Evolutionary conservation across 352 stramenopile genomes (phyloP).

Genomic region (Phytopythium kandeliae): DNA sequence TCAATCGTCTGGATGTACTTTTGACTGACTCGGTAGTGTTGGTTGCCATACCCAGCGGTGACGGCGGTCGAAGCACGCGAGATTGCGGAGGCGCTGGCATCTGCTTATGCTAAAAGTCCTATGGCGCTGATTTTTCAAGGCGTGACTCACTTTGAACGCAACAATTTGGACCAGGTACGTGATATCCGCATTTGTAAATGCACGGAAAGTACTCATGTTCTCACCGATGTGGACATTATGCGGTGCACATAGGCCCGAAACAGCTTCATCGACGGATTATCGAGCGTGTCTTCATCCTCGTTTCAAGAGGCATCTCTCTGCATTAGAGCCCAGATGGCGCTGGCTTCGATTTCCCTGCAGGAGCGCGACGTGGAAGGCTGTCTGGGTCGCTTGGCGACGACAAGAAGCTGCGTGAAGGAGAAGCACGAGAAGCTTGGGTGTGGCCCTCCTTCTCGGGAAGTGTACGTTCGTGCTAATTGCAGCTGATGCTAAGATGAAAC

Average conservation of each 20-base stretch:
- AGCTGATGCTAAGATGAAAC: background rate
- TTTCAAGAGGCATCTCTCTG: slow-evolving; percentile 64
- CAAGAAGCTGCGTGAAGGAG: slow-evolving; percentile 31
- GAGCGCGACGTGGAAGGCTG: slow-evolving; percentile 56
- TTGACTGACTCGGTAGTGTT: background rate
- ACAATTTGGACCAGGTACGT: slow-evolving; percentile 24
- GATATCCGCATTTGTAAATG: background rate
- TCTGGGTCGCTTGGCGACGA: slow-evolving; percentile 38
- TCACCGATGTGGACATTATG: background rate
- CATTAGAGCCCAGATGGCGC: slow-evolving; percentile 44
- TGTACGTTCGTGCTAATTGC: slow-evolving; percentile 27
- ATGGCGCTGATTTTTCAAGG: slow-evolving; percentile 49
- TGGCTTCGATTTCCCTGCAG: slow-evolving; percentile 38
- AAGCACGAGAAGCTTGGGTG: slow-evolving; percentile 40
- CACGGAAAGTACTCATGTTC: background rate
- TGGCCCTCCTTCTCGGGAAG: slow-evolving; percentile 14
- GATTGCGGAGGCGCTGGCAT: slow-evolving; percentile 21
- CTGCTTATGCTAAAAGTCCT: slow-evolving; percentile 31
- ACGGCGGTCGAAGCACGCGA: slow-evolving; percentile 15
- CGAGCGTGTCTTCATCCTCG: slow-evolving; percentile 49
- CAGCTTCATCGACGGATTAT: slow-evolving; percentile 46
- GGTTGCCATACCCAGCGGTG: slow-evolving; percentile 23
- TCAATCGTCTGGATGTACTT: background rate
- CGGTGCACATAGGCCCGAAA: slow-evolving; percentile 27
- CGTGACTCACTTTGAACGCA: slow-evolving; percentile 15